Conservation (phyloP, 345 rosid species). For the Eucalyptus polyanthemos region DNA sequence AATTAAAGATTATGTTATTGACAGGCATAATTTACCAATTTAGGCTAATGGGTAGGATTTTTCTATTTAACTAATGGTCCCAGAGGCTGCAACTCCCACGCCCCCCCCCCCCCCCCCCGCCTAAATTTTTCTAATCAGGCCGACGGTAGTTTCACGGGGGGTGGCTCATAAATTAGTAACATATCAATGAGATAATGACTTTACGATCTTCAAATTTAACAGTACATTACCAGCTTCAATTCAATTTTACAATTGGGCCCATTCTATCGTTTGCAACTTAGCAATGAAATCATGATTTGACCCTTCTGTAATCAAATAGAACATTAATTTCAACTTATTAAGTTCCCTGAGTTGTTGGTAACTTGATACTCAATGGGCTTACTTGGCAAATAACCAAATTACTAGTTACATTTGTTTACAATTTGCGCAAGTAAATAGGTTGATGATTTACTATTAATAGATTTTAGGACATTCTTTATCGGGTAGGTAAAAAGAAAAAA, state of each 20-base stretch:
- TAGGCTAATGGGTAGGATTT: no score
- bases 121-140: no score
- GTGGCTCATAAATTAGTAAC: not conserved
- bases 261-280: not conserved
- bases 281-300: not conserved
- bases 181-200: not conserved
- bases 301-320: not conserved
- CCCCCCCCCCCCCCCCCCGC: no score
- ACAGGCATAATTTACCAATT: no score
- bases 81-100: no score
- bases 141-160: not conserved
- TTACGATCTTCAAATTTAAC: not conserved
- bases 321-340: no score
- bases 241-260: not conserved
- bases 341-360: no score
- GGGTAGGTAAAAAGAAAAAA: not conserved
- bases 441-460: not conserved
- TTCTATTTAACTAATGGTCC: no score
- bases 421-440: not conserved
- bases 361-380: no score
- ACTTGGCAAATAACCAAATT: no score
- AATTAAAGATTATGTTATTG: no score
- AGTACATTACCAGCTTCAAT: not conserved
- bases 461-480: not conserved
- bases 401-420: no score